phyloP scores from a whole-genome alignment of 495 filamentous ascomycete species.

The Xylaria cubensis region DNA sequence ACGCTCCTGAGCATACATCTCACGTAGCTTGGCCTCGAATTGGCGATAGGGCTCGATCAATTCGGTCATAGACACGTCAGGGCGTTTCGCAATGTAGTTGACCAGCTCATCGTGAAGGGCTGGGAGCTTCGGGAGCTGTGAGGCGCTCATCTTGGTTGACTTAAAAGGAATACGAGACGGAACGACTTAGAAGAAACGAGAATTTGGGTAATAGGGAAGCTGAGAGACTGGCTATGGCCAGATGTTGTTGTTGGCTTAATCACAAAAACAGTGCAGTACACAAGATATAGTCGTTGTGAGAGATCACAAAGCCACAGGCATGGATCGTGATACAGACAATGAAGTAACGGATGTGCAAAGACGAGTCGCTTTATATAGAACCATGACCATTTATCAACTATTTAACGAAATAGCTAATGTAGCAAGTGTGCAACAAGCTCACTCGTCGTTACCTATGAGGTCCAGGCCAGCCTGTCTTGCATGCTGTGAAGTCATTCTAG shows the following conservation, averaged over 20 bases:
- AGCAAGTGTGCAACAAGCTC: neutral
- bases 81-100: constrained; percentile 56
- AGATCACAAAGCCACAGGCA: constrained; percentile 13
- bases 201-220: neutral
- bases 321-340: neutral
- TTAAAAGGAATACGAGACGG: neutral
- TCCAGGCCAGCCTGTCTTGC: neutral
- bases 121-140: constrained; percentile 52
- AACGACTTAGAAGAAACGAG: neutral
- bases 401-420: neutral
- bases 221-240: neutral
- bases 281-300: neutral
- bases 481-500: neutral
- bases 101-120: constrained; percentile 50
- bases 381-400: neutral
- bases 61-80: constrained; percentile 58
- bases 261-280: neutral
- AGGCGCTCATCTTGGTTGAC: constrained; percentile 41
- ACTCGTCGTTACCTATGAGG: neutral
- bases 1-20: constrained; percentile 74
- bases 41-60: constrained; percentile 71
- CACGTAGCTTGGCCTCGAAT: constrained; percentile 71
- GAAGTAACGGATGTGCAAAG: neutral
- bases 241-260: neutral
- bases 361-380: constrained; percentile 9